Evolutionary conservation across 495 filamentous ascomycete species (phyloP).

Genomic region (Neurospora hispaniola): DNA sequence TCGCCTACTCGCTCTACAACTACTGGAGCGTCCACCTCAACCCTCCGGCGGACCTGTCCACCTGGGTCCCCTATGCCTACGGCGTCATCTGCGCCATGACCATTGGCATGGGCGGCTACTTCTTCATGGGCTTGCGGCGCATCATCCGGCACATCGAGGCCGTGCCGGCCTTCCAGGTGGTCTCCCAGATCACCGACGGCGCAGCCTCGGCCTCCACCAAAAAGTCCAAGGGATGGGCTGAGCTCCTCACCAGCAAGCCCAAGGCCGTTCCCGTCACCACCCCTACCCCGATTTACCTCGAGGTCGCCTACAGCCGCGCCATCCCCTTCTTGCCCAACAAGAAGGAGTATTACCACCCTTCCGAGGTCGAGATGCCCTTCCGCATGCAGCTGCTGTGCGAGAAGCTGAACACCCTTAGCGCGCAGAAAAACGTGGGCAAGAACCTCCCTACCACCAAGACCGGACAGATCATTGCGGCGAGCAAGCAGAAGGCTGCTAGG

Average conservation of each 20-base stretch:
- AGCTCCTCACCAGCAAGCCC: background rate
- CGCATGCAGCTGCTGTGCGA: slow-evolving; percentile 19
- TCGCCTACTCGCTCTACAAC: slow-evolving; percentile 45
- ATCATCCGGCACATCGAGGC: slow-evolving; percentile 33
- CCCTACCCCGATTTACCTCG: slow-evolving; percentile 20
- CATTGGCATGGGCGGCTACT: slow-evolving; percentile 34
- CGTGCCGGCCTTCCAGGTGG: slow-evolving; percentile 14
- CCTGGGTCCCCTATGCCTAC: slow-evolving; percentile 35
- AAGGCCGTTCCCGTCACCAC: background rate
- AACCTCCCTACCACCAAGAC: slow-evolving; percentile 5
- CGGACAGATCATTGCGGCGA: slow-evolving; percentile 1
- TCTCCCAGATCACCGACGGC: background rate
- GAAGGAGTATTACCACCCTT: slow-evolving; percentile 22
- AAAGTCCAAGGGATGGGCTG: background rate
- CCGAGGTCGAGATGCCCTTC: slow-evolving; percentile 28
- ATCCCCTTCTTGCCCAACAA: slow-evolving; percentile 27
- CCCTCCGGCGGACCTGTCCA: slow-evolving; percentile 29
- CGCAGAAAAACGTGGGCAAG: slow-evolving; percentile 7
- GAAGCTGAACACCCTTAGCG: slow-evolving; percentile 3
- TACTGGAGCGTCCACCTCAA: slow-evolving; percentile 36
- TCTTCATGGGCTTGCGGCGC: slow-evolving; percentile 30
- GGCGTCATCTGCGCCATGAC: slow-evolving; percentile 34
- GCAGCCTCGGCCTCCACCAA: background rate
- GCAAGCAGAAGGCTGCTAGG: slow-evolving; percentile 16
- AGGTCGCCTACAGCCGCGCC: slow-evolving; percentile 25